Base-by-base conservation (phyloP, 495 filamentous ascomycete species). In the Parathielavia appendiculata region DNA sequence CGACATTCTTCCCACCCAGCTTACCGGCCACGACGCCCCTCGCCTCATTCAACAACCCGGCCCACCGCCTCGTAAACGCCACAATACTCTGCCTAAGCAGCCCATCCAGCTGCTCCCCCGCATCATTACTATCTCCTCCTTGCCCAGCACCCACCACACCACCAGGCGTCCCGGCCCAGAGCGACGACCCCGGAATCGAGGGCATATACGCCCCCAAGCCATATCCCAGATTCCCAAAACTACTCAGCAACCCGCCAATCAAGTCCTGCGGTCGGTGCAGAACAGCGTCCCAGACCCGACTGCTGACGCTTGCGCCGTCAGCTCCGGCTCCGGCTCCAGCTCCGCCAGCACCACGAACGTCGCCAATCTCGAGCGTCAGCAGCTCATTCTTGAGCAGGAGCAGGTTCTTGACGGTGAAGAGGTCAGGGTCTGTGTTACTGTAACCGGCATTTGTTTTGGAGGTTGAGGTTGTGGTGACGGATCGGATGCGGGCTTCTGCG, bases 351-450 rank as follows among this genome's bases (percentile, higher is more conserved):
- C 84, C 84, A 35, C 89, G 86, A 35, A 88, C 83, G 45, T 91
- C 89, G 63, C 88, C 92, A 69, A 97, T 93, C 73, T 97, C 91
- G 61, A 96, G 91, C 17, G 91, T 89, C 38, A 96, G 82, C 32
- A 97, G 89, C 62, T 92, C 87, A 62, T 92, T 90, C 65, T 95
- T 95, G 12, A 97, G 82, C 59, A 95, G 84, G 40, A 96, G 85
- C 3, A 97, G 79, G 67, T 97, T 92, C 62, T 90, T 91, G 72
- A 97, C 86, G 59, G 95, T 83, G 72, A 97, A 97, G 34, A 97
- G 80, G 61, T 91, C 85, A 1, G 83, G 81, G 69, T 93, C 88
- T 7, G 79, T 82, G 63, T 63, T 64, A 2, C 12, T n/a, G 4
- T 44, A 63, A 5, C 5, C 16, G 26, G 30, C n/a, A n/a, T 11